Base-by-base conservation (phyloP, 148 eudicot species). In the Cornus controversa region DNA sequence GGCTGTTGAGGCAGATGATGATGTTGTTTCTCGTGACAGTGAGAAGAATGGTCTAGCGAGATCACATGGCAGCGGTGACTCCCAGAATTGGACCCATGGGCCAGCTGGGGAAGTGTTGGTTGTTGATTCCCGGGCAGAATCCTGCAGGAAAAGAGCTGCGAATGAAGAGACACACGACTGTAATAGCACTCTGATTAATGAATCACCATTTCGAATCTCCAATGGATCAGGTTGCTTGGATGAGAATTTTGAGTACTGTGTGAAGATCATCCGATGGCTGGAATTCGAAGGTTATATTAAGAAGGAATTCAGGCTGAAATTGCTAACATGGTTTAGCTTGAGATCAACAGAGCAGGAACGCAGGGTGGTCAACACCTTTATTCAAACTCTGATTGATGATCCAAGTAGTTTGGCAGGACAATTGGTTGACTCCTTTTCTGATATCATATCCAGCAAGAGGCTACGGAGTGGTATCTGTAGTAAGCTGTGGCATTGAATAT, bases 311-410 rank as follows among this genome's bases (percentile, higher is more conserved):
- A 90, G 97, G 77, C 77, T 90, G 78, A 95, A 91, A 47, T 69
- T 95, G 64, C 77, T 95, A 64, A 93, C 97, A 26, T 95, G 99
- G 99, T 93, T 89, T 80, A 90, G 99, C 83, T 83, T 95, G 73
- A 87, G 94, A 73, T 90, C 98, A 23, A 91, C 91, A 0, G 93
- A 88, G 84, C 96, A 93, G 75, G 98, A 91, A 75, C 88, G 99
- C 16, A 86, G 94, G 80, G 93, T 93, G 28, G 96, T 93, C 0
- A 78, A 87, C 80, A 91, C 98, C 24, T 95, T 90, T 71, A 90
- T 95, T 68, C 89, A 79, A 72, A 84, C 97, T 60, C 77, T 95
- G 18, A 66, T 74, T 2, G 94, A 93, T 60, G 98, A 95, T 79
- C 98, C 96, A 11, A 84, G 78, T 77, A 90, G 96, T 81, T 87